A percentile compares a stretch with the other conserved stretches of the same genome.
Evolutionary conservation across 2,329 filamentous ascomycete species (phyloP).

Genomic region (Fusarium nanum): DNA sequence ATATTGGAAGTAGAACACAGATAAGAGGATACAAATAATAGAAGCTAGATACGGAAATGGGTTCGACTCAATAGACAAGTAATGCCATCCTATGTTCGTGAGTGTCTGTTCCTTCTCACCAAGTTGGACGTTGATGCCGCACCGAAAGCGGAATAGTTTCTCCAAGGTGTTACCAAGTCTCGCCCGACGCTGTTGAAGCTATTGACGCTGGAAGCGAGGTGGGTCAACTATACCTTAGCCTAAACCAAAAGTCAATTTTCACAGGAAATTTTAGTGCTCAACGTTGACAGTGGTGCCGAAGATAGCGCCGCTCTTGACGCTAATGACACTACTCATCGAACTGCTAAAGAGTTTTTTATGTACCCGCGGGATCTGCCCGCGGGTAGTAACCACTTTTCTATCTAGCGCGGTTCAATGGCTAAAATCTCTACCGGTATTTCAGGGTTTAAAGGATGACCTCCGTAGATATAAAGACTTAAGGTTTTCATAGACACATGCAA

Average conservation of each 20-base stretch:
- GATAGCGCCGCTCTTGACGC: not conserved
- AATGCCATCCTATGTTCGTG: fast-evolving
- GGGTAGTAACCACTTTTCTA: not conserved
- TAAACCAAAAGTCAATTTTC: no score
- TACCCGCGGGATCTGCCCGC: no score
- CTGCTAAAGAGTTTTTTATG: not conserved
- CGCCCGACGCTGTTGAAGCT: not conserved
- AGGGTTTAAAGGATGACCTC: not conserved
- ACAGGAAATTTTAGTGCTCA: not conserved
- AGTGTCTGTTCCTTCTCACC: not conserved
- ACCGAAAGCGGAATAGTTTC: not conserved
- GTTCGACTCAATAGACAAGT: not conserved
- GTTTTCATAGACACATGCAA: not conserved
- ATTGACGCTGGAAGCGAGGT: not conserved
- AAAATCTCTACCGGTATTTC: not conserved
- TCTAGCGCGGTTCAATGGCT: not conserved
- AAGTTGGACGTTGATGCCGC: not conserved
- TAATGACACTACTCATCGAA: not conserved
- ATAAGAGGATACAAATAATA: no score
- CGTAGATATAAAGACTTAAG: not conserved
- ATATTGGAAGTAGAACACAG: no score
- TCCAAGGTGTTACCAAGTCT: not conserved
- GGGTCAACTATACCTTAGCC: not conserved
- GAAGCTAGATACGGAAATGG: not conserved
- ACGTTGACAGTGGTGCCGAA: not conserved